Conservation (phyloP, 768 basidiomycete species). For the Tephrocybe sp. region DNA sequence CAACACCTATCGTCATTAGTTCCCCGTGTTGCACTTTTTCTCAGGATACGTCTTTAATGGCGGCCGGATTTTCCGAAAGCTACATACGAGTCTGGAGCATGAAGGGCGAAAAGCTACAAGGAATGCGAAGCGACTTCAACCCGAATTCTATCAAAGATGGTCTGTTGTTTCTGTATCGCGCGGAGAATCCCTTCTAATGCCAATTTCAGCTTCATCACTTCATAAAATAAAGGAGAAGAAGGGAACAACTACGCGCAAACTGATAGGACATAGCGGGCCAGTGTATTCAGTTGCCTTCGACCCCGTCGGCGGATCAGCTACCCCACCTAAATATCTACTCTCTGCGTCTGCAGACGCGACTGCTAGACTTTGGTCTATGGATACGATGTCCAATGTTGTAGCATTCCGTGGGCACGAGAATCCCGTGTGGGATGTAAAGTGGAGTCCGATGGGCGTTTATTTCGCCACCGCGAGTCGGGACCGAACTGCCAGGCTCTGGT, state of each 20-base stretch:
- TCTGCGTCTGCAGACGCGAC: conserved; percentile 94
- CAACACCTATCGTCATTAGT: conserved; percentile 38
- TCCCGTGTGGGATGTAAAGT: conserved; percentile 98
- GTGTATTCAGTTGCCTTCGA: conserved; percentile 96
- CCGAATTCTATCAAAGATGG: conserved; percentile 67
- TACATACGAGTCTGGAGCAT: conserved; percentile 94
- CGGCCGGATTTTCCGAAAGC: conserved; percentile 94
- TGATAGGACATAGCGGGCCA: conserved; percentile 95
- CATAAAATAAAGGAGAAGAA: conserved; percentile 77
- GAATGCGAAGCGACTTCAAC: conserved; percentile 75
- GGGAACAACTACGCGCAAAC: conserved; percentile 85
- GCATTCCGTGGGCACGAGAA: conserved; percentile 96
- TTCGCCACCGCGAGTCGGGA: conserved; percentile 96
- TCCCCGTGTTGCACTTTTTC: conserved; percentile 89
- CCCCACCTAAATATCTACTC: conserved; percentile 82
- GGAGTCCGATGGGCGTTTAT: conserved; percentile 98
- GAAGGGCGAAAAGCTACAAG: conserved; percentile 86
- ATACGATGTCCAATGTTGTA: conserved; percentile 91
- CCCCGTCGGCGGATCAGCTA: conserved; percentile 83
- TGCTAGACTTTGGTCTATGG: conserved; percentile 90
- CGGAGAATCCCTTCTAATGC: neutral
- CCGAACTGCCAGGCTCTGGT: conserved; percentile 94
- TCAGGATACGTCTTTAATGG: conserved; percentile 87
- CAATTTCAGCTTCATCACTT: conserved; percentile 51
- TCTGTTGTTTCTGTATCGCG: conserved; percentile 33